Evolutionary conservation across 306 rosid genomes (phyloP).

Genomic region (Carpinus fangiana): DNA sequence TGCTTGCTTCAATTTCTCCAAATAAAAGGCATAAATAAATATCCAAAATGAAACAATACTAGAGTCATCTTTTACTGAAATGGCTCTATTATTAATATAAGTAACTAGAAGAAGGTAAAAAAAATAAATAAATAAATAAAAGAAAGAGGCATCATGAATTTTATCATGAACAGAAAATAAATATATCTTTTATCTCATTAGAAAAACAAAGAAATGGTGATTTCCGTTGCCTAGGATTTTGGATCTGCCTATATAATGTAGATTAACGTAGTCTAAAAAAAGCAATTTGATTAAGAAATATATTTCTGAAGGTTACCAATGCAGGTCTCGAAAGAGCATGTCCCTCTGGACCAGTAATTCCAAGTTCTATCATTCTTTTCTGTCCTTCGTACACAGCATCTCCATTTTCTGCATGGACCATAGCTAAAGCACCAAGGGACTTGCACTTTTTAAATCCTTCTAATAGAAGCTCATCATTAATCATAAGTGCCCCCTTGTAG

Average conservation of each 20-base stretch:
- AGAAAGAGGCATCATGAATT: no score
- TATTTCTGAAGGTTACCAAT: conserved; percentile 47
- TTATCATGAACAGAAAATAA: no score
- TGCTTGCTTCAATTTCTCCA: no score
- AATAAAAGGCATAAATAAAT: no score
- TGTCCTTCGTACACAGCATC: conserved; percentile 92
- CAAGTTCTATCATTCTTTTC: conserved; percentile 85
- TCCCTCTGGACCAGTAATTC: conserved; percentile 96
- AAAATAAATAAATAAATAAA: no score
- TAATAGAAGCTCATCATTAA: conserved; percentile 80
- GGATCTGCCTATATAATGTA: neutral
- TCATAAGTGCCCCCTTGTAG: conserved; percentile 83
- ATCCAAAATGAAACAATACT: no score
- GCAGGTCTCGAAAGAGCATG: conserved; percentile 94
- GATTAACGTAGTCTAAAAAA: neutral
- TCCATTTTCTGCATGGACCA: conserved; percentile 99
- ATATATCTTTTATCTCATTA: no score
- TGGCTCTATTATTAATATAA: no score
- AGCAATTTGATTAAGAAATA: neutral
- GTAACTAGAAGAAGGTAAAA: no score
- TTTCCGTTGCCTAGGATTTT: no score
- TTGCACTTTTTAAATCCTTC: conserved; percentile 87
- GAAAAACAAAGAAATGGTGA: no score
- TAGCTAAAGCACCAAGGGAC: conserved; percentile 95
- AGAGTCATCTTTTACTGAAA: no score